Base-by-base conservation (phyloP, 2,329 filamentous ascomycete species). In the Aureobasidium melanogenum region DNA sequence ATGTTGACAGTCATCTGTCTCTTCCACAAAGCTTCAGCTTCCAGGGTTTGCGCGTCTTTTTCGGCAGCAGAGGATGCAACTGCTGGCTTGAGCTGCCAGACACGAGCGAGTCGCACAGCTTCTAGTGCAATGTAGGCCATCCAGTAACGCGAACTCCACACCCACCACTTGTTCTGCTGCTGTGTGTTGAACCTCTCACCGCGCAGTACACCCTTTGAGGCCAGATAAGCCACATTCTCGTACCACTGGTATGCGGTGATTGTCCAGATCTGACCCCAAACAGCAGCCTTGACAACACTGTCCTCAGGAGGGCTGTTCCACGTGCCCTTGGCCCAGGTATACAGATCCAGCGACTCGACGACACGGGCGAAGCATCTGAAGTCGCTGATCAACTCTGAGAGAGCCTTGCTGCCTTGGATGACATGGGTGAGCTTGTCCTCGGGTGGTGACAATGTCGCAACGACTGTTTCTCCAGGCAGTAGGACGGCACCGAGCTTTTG, bases 181-280 rank as follows among this genome's bases (percentile, higher is more conserved):
- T 61, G 67, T 39, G 48, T 52, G 52, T 66, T 36, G 26, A 63
- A 68, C 17, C 54, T 43, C 57, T 72, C 70, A 0, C 75, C 74
- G 9, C 63, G 66, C 32, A 96, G 71, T 3, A 95, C 82, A 22
- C 87, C 86, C 72, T 91, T 91, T 63, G 80, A 79, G 3, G 85
- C 81, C 39, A 97, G 81, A 76, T 88, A 96, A 17, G 88, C 88
- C 41, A 82, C 81, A 75, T 96, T 97, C 78, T 99, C 94, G 43
- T 93, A 80, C 1, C 83, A 76, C 75, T 97, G 91, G 77, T 88
- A 96, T 10, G 77, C 71, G 10, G 88, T 74, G 72, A 88, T 88
- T 12, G 84, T 80, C 12, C 80, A 65, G 22, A 96, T 83, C 72
- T 94, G 88, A 7, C 82, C 76, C 73, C 85, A 87, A 24, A 84